Base-by-base conservation (phyloP, 2,329 filamentous ascomycete genomes). In the Harringtonia lauricola region DNA sequence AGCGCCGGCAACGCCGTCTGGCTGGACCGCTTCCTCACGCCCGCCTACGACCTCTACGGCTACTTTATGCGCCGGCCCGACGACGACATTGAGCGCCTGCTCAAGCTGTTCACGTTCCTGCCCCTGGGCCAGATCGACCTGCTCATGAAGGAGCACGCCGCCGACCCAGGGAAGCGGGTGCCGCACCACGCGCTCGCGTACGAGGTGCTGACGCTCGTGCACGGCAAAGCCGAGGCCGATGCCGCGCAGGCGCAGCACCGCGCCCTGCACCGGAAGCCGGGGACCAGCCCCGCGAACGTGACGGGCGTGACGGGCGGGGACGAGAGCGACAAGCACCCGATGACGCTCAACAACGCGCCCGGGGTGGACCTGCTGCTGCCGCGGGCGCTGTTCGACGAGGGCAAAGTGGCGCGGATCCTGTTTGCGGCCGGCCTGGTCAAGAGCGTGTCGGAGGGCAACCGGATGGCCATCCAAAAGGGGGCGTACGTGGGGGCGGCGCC, bases 1-100 rank as follows among this genome's bases (percentile, higher is more conserved):
- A 94, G 82, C 49, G 84, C 87, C 2, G 90, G 89, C 22, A 96
- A 96, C 59, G 89, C 90, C 3, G 65, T 98, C 30, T 98, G 92
- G 92, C 74, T 98, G 3, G 87, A 95, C 59, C 71, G 72, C 42
- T 79, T 82, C 54, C 76, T 87, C 74, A 94, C 90, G 2, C 80
- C 74, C 26, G 68, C 80, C 0, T 95, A 90, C 56, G 87, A 96
- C 46, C 70, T 96, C 1, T 96, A 96, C 59, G 71, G 89, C 59
- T 95, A 90, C 67, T 92, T 96, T 54, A 71, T 95, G 50, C 78
- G 86, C 41, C 81, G 83, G 0, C 70, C 88, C 1, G 92, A 98
- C 57, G 74, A 75, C 10, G 83, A 94, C 43, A 79, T 96, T 4
- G 84, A 88, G 61, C 74, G 71, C 28, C 83, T 94, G 49, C 70